phyloP scores from a whole-genome alignment of 179 eudicot genomes.

The Spinacia oleracea region DNA sequence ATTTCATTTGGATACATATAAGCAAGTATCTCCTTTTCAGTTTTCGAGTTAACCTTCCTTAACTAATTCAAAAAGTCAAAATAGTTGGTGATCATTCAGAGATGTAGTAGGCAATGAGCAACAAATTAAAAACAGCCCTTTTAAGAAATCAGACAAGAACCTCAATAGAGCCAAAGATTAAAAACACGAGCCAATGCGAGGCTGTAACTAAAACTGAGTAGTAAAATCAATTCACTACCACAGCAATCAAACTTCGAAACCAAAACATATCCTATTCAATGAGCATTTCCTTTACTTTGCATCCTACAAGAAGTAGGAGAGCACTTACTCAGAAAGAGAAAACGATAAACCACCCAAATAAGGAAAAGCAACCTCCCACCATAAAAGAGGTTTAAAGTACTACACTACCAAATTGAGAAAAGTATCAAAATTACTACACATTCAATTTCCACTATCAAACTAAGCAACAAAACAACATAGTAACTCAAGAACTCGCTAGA shows the following conservation, averaged over 20 bases:
- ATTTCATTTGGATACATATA: too few relatives aligned
- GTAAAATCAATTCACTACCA: neutral
- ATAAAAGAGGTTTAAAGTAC: neutral
- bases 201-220: neutral
- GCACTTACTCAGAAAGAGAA: neutral
- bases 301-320: neutral
- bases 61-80: neutral
- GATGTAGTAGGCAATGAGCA: neutral
- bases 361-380: neutral
- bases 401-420: neutral
- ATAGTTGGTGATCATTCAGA: neutral
- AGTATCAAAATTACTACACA: neutral
- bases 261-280: neutral
- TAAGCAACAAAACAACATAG: neutral
- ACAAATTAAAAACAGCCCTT: too few relatives aligned
- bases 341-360: neutral
- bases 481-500: neutral
- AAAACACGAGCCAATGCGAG: neutral
- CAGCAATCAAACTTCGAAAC: neutral
- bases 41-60: neutral
- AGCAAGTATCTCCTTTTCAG: neutral
- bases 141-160: neutral
- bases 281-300: neutral
- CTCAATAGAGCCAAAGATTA: neutral
- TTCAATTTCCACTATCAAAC: neutral